Percentiles rank a stretch among this genome's conserved stretches.
Conservation (phyloP, 768 basidiomycete species). For the Tulasnella calospora region DNA sequence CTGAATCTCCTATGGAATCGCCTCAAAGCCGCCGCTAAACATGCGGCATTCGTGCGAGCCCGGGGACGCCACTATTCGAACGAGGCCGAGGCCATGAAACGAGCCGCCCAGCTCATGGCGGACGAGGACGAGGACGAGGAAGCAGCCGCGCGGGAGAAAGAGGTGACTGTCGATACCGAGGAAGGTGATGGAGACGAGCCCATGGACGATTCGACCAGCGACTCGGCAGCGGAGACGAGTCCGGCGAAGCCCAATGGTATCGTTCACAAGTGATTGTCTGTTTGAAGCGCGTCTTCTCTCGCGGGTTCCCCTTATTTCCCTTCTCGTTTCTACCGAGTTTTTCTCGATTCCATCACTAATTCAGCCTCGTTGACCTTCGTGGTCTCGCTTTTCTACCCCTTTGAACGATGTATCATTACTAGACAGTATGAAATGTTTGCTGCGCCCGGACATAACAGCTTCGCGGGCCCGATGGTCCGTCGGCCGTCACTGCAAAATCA, state of each 20-base stretch:
- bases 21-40: slow-evolving; percentile 66
- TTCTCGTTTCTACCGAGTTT: background rate
- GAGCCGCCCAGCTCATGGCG: slow-evolving; percentile 57
- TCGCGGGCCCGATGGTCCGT: background rate
- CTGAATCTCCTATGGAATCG: background rate
- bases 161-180: background rate
- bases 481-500: background rate
- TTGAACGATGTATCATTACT: slow-evolving; percentile 6
- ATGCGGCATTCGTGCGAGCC: slow-evolving; percentile 73
- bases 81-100: slow-evolving; percentile 91
- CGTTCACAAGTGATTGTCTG: background rate
- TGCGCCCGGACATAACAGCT: background rate
- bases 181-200: background rate
- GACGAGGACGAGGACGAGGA: slow-evolving; percentile 53
- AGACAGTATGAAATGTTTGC: background rate
- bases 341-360: background rate
- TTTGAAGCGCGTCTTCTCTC: background rate
- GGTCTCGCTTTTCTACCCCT: background rate
- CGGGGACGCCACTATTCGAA: slow-evolving; percentile 84
- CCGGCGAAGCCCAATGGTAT: slow-evolving; percentile 1
- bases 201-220: slow-evolving; percentile 3
- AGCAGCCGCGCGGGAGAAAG: slow-evolving; percentile 29
- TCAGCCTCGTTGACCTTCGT: background rate
- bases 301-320: background rate
- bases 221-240: background rate